These are phyloP conservation scores for Protomyces pachydermus DNA, from an alignment of 1,139 yeast species.

Conservation along the genomic window DNA sequence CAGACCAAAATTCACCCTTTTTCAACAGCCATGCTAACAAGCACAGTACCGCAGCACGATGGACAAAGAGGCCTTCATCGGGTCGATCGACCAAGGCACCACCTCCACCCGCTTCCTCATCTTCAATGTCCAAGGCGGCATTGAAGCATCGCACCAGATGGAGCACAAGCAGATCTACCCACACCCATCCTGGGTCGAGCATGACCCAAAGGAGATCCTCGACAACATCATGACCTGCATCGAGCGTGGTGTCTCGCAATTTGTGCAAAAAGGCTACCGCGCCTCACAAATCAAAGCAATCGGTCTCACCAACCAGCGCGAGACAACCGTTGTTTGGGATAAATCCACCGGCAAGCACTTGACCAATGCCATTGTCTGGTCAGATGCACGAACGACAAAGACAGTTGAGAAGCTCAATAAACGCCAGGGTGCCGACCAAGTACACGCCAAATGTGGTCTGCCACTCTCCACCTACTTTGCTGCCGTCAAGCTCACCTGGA, in stretches of 20 bases:
- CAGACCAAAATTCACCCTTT: background rate
- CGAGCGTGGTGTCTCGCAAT: conserved; percentile 39
- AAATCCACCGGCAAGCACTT: conserved; percentile 76
- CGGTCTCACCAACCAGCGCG: conserved; percentile 84
- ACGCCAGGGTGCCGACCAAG: conserved; percentile 56
- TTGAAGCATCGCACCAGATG: conserved; percentile 81
- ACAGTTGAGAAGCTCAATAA: conserved; percentile 62
- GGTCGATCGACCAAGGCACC: conserved; percentile 51
- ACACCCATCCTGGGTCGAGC: conserved; percentile 58
- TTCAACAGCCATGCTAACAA: background rate
- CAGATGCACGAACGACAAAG: conserved; percentile 79
- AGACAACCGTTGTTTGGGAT: conserved; percentile 89
- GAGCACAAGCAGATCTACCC: conserved; percentile 51
- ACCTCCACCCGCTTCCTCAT: conserved; percentile 89
- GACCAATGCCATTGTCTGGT: conserved; percentile 90
- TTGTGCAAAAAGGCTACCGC: conserved; percentile 37
- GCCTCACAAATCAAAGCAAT: conserved; percentile 44
- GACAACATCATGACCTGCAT: conserved; percentile 56
- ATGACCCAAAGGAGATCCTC: conserved; percentile 80
- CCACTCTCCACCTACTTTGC: conserved; percentile 89
- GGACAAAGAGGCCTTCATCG: conserved; percentile 27
- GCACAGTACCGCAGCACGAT: conserved; percentile 15
- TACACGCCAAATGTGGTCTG: conserved; percentile 70
- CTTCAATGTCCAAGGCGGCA: conserved; percentile 67
- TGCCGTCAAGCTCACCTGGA: conserved; percentile 86